These are phyloP conservation scores for Oryza glaberrima DNA, from an alignment of 176 grass and related monocot species.

Conservation along the genomic window DNA sequence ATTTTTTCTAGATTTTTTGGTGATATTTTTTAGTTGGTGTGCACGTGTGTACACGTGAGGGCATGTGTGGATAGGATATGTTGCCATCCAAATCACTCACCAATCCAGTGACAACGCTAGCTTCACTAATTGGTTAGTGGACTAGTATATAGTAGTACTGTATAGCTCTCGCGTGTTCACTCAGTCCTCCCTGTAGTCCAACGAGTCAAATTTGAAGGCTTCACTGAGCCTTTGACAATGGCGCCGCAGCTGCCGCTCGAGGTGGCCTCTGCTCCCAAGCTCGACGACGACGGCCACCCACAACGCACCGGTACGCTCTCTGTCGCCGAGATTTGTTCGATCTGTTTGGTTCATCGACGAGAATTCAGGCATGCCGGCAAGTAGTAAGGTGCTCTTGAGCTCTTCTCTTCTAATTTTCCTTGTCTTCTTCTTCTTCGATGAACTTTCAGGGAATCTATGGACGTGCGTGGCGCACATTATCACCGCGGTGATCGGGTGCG, in stretches of 20 bases:
- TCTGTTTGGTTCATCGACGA: neutral
- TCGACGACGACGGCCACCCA: constrained; percentile 50
- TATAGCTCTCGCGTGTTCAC: neutral
- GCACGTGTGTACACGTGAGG: no score
- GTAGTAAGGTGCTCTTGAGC: no score
- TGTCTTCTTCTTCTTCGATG: neutral
- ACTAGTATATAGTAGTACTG: neutral
- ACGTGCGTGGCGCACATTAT: constrained; percentile 77
- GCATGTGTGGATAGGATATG: no score
- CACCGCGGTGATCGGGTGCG: constrained; percentile 65
- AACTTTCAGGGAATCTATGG: constrained; percentile 51
- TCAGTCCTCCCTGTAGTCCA: neutral
- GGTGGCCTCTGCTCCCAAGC: neutral
- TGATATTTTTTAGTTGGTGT: no score
- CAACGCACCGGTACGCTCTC: constrained; percentile 23
- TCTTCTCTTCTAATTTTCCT: neutral
- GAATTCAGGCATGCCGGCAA: neutral
- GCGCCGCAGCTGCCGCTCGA: constrained; percentile 16
- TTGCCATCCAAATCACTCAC: neutral
- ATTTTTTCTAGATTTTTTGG: no score
- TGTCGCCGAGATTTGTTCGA: neutral
- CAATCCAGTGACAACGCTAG: neutral
- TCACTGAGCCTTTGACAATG: neutral
- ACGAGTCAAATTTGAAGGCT: neutral
- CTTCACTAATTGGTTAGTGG: neutral